phyloP scores from a whole-genome alignment of 345 rosid genomes.

The Populus nigra region DNA sequence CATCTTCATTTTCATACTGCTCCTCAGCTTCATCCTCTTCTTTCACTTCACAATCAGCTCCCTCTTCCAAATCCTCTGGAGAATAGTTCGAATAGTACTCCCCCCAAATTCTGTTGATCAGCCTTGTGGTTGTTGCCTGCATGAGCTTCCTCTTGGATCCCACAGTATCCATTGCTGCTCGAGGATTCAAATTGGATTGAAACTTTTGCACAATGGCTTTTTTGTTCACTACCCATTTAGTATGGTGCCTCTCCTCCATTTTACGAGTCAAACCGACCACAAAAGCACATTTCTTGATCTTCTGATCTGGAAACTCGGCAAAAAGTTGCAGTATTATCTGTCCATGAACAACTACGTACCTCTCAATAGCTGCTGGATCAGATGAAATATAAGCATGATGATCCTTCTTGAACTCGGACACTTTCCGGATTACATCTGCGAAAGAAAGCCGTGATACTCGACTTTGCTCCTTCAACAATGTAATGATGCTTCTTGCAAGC shows the following conservation, averaged over 20 bases:
- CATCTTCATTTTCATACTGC: slow-evolving; percentile 30
- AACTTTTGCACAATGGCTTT: slow-evolving; percentile 44
- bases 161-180: slow-evolving; percentile 42
- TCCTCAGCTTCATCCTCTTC: slow-evolving; percentile 29
- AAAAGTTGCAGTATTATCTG: slow-evolving; percentile 66
- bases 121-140: slow-evolving; percentile 81
- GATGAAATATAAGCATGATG: slow-evolving; percentile 64
- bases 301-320: slow-evolving; percentile 54
- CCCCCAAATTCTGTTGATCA: slow-evolving; percentile 83
- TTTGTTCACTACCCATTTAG: slow-evolving; percentile 74
- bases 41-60: slow-evolving; percentile 11
- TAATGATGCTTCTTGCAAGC: slow-evolving; percentile 61
- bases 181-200: slow-evolving; percentile 59
- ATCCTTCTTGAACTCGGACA: slow-evolving; percentile 47
- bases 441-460: slow-evolving; percentile 65
- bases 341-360: slow-evolving; percentile 80
- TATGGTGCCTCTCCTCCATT: slow-evolving; percentile 77
- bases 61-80: slow-evolving; percentile 18
- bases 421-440: slow-evolving; percentile 43
- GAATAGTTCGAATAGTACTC: slow-evolving; percentile 59
- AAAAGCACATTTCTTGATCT: slow-evolving; percentile 59
- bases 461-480: slow-evolving; percentile 54
- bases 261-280: slow-evolving; percentile 45
- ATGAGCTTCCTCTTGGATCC: slow-evolving; percentile 61
- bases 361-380: slow-evolving; percentile 52